Conservation (phyloP, 768 basidiomycete genomes). For the Boletus rubroflammeus region DNA sequence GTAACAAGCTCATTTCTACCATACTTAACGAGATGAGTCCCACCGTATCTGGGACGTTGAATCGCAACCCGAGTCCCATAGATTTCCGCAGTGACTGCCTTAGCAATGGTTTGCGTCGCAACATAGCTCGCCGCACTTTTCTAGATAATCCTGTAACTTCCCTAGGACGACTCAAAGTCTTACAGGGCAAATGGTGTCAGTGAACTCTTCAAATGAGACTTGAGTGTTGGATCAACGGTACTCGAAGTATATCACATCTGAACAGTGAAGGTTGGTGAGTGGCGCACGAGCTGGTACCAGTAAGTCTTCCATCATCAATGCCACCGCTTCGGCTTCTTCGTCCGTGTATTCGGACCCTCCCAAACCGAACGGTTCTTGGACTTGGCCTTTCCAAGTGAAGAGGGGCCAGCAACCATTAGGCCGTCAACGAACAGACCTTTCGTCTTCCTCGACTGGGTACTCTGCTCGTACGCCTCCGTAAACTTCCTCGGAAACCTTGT, state of each 20-base stretch:
- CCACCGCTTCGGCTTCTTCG: conserved; percentile 19
- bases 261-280: too few relatives aligned
- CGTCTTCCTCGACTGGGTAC: conserved; percentile 1
- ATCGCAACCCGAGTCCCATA: neutral
- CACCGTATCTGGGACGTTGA: neutral
- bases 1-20: neutral
- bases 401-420: conserved; percentile 11
- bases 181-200: neutral
- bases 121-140: neutral
- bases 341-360: conserved; percentile 17
- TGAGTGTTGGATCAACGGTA: too few relatives aligned
- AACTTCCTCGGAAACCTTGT: conserved; percentile 22
- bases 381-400: conserved; percentile 20
- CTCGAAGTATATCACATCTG: too few relatives aligned
- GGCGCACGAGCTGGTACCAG: too few relatives aligned
- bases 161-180: too few relatives aligned
- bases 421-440: conserved; percentile 26
- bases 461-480: conserved; percentile 19
- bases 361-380: conserved; percentile 24
- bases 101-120: neutral
- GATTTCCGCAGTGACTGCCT: neutral
- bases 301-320: neutral
- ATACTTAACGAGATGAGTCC: neutral
- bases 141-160: neutral
- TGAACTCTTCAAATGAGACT: neutral